Evolutionary conservation across 1,284 basidiomycete genomes (phyloP), one percentile per base, ranked within the genome.

Genomic region (Paramarasmius palmivorus): DNA sequence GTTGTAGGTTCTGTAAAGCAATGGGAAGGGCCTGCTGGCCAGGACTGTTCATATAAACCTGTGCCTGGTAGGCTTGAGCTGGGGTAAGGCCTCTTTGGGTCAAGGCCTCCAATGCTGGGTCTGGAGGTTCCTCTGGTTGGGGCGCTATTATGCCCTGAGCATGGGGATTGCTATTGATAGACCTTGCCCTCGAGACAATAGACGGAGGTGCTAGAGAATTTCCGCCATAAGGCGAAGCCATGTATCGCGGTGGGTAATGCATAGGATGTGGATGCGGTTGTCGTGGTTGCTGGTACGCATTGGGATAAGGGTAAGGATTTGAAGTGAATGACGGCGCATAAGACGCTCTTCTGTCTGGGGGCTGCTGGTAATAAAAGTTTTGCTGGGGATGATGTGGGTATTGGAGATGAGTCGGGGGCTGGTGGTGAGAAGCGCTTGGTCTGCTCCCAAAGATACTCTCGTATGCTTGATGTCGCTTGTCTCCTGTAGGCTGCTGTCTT

Each of bases 361-460:
- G 60, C 6, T 63, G 58, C 6, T 61, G 35, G 41, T 64, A 61
- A 52, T 68, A 59, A 15, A 57, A 58, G 29, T 59, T 65, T 19
- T 65, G 61, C 55, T 63, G 54, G 32, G 65, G 55, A 38, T 60
- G 51, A 19, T 51, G 52, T 34, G 59, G 57, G 35, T 55, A 59
- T 26, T 63, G 63, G 53, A 58, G 64, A 47, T 55, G 57, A 50
- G 57, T 65, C 49, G 58, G 56, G 32, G 69, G 65, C 49, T 78
- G 77, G 63, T 84, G 84, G 65, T 86, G 84, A 36, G 73, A 62
- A 39, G 76, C 70, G 56, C 80, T 81, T 44, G 89, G 85, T 20
- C 90, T 79, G 34, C n/a, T n/a, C n/a, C 89, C 88, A 68, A 93
- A 93, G 69, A 93, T 91, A 63, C 85, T 83, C 68, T 91, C 86